Evolutionary conservation across 2,329 filamentous ascomycete species (phyloP), one percentile per base, ranked within the genome.

Genomic region (Stagonosporopsis chrysanthemi): DNA sequence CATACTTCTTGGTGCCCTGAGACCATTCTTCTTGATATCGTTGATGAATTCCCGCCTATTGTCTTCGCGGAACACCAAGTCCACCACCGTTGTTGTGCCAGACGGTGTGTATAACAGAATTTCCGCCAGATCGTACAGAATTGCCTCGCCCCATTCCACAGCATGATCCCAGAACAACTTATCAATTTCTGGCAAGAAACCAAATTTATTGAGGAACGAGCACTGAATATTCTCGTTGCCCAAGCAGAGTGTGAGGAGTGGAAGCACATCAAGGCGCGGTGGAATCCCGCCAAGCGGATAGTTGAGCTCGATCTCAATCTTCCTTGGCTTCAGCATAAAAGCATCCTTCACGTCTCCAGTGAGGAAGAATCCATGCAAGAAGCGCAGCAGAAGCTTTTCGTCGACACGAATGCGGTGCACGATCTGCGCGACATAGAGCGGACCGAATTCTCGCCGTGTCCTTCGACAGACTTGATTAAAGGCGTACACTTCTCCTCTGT

Each of bases 131-230:
- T 56, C 54, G 9, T 51, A 41, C 1, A 42, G 23, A 26, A 56
- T 56, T 1, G 54, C 47, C 8, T 49, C 43, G 23, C 47, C 38
- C 54, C 54, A 52, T 2, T 42, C 47, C 7, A 47, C 38, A 23
- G 36, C 23, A n/a, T 56, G 54, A 14, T 39, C 19, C 12, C 17
- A 31, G 2, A 56, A 56, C 15, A 56, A 9, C 2, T 23, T 3
- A 24, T 52, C 38, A 0, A 57, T 14, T 22, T 57, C 54, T 11
- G 54, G 42, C 24, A 57, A 38, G 11, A 17, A 39, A 2, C 48
- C 48, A 9, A 57, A 57, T 17, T 57, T 57, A 26, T 52, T 48
- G 5, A 57, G 28, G 4, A 57, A 57, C 5, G 29, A 44, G 33
- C 48, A 57, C 24, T 47, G 43, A 19, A 52, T 14, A 12, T 57